Conservation (phyloP, 257 asterid genomes). For the Solanum verrucosum region DNA sequence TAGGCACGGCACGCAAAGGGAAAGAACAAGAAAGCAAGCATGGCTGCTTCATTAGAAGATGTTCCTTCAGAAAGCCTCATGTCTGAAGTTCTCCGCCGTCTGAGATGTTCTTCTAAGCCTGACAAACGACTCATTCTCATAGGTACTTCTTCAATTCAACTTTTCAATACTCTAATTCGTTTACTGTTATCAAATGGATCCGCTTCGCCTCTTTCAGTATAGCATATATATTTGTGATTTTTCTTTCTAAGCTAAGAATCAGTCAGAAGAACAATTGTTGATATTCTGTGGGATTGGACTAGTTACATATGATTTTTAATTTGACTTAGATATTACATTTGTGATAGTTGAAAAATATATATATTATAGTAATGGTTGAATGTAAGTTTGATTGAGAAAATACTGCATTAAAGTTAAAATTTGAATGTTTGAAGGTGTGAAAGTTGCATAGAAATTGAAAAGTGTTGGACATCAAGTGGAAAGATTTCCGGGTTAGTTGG, state of each 20-base stretch:
- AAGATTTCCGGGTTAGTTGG: neutral
- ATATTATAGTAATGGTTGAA: neutral
- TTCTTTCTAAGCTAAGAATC: neutral
- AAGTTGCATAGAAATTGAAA: neutral
- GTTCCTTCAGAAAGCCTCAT: conserved; percentile 59
- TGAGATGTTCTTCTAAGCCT: conserved; percentile 67
- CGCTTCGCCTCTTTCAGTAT: neutral
- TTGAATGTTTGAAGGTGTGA: neutral
- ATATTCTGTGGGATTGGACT: neutral
- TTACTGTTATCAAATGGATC: neutral
- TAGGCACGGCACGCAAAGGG: neutral
- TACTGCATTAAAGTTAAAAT: neutral
- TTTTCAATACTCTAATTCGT: neutral
- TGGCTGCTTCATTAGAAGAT: conserved; percentile 47
- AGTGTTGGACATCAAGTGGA: neutral
- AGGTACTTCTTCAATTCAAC: conserved; percentile 19
- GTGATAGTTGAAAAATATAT: neutral
- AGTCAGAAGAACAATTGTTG: neutral
- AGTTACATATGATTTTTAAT: neutral
- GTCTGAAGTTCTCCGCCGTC: conserved; percentile 76
- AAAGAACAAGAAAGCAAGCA: neutral
- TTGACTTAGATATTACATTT: neutral
- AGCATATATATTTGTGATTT: neutral
- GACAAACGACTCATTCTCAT: conserved; percentile 88
- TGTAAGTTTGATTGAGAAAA: neutral